A percentile compares a stretch with the other conserved stretches of the same genome.
phyloP scores from a whole-genome alignment of 768 basidiomycete species.

The Hygrophorus pudorinus region DNA sequence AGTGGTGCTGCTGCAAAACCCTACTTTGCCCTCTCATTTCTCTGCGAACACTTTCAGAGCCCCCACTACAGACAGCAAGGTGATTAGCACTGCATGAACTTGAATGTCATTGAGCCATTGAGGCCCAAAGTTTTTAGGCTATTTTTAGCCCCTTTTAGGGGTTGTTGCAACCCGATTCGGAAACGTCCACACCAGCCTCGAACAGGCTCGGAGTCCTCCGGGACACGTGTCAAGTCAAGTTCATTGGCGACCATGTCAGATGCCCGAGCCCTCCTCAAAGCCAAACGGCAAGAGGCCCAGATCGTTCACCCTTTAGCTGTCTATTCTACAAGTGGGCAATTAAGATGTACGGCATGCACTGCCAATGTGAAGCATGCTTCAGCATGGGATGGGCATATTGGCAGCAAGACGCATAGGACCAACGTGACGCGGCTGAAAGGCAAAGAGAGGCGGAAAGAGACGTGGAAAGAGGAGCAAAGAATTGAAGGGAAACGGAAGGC shows the following conservation, averaged over 20 bases:
- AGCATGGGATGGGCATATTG: constrained; percentile 83
- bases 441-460: constrained; percentile 36
- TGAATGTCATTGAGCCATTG: no score
- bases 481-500: constrained; percentile 24
- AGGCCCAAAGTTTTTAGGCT: no score
- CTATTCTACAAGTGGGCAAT: constrained; percentile 55
- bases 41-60: no score
- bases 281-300: constrained; percentile 69
- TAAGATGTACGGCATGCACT: constrained; percentile 60
- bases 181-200: no score
- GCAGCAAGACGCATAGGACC: constrained; percentile 68
- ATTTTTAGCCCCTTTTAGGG: no score
- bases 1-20: no score
- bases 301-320: constrained; percentile 66
- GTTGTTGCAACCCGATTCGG: no score
- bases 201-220: no score
- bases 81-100: no score
- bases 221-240: no score
- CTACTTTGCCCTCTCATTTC: no score
- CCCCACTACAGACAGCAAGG: no score
- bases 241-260: constrained; percentile 47
- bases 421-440: constrained; percentile 51
- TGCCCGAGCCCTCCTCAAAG: constrained; percentile 70
- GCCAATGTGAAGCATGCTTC: constrained; percentile 61
- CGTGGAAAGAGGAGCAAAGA: constrained; percentile 21